Conservation (phyloP, 768 basidiomycete genomes). For the Pleurotus tuoliensis region DNA sequence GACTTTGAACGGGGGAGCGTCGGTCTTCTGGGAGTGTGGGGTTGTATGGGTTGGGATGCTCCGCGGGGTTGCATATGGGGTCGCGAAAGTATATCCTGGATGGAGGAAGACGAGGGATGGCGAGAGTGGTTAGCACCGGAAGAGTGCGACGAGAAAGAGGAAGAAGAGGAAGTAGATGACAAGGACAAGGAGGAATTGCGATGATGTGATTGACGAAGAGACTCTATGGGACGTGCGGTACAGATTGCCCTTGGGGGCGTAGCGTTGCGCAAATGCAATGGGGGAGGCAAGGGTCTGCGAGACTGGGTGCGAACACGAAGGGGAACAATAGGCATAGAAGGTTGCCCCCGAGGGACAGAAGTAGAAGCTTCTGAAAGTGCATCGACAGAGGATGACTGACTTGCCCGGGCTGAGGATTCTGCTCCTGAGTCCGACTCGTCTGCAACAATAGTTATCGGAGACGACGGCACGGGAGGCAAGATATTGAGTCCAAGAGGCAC, state of each 20-base stretch:
- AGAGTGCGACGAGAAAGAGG: not conserved
- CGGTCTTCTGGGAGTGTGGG: constrained; percentile 6
- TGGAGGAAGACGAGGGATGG: constrained; percentile 1
- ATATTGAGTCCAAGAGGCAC: constrained; percentile 45
- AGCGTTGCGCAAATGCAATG: constrained; percentile 46
- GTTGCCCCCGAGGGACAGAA: constrained; percentile 15
- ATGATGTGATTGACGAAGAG: constrained; percentile 11
- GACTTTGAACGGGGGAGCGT: constrained; percentile 13
- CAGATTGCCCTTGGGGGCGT: constrained; percentile 29
- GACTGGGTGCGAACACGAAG: constrained; percentile 50
- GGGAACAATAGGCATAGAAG: constrained; percentile 28
- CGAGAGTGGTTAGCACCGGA: not conserved
- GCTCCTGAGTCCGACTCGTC: constrained; percentile 16
- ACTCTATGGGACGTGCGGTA: constrained; percentile 20
- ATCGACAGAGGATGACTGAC: not conserved
- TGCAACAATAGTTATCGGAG: constrained; percentile 55
- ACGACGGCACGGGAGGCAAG: constrained; percentile 71
- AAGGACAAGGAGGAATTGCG: constrained; percentile 1
- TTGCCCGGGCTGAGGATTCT: not conserved
- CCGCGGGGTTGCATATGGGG: not conserved
- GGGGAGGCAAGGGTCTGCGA: constrained; percentile 51
- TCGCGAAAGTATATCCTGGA: not conserved
- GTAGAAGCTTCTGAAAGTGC: not conserved
- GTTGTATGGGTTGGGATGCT: not conserved
- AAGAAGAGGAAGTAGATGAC: not conserved